Base-by-base conservation (phyloP, 2,329 filamentous ascomycete genomes). In the Colletotrichum sp. region DNA sequence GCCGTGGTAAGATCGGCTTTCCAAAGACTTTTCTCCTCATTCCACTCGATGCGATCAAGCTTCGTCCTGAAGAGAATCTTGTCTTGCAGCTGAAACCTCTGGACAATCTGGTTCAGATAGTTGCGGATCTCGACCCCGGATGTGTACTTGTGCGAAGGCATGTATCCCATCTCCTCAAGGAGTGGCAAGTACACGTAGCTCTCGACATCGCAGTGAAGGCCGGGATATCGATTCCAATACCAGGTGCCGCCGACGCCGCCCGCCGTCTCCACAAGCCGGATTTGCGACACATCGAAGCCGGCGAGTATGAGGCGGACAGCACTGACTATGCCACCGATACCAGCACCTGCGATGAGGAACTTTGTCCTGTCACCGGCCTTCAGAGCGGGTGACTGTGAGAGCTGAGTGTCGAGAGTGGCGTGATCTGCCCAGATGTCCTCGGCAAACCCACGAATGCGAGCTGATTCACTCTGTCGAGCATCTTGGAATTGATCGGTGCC, bases 171-270 rank as follows among this genome's bases (percentile, higher is more conserved):
- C 81, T 93, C 90, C 75, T 93, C 91, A 3, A 93, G 85, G 13
- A 92, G 81, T 5, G 91, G 91, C 82, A 93, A 81, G 78, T 93
- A 93, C n/a, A 87, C 84, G 78, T 90, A 92, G 67, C 86, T 86
- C 81, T 93, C 92, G 6, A 92, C 83, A 78, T 93, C 92, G 79
- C 91, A 93, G 76, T 85, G 84, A 8, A 88, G 79, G 0, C 87
- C 88, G 0, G 88, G 88, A 71, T 88, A 90, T 0, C 87, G 82
- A 74, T 89, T 89, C 86, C 88, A 89, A 72, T 87, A 89, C 88
- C 88, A 90, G 0, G 87, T 89, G 12, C 88, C 88, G 5, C 88
- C 88, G 28, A 88, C 84, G 3, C 86, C 87, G 12, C 85, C 86
- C 1, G 84, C 87, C 0, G 80, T 76, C 34, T 89, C 87, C 21